These are phyloP conservation scores for Akanthomyces dipterigenus DNA, from an alignment of 2,329 filamentous ascomycete genomes.

Conservation along the genomic window DNA sequence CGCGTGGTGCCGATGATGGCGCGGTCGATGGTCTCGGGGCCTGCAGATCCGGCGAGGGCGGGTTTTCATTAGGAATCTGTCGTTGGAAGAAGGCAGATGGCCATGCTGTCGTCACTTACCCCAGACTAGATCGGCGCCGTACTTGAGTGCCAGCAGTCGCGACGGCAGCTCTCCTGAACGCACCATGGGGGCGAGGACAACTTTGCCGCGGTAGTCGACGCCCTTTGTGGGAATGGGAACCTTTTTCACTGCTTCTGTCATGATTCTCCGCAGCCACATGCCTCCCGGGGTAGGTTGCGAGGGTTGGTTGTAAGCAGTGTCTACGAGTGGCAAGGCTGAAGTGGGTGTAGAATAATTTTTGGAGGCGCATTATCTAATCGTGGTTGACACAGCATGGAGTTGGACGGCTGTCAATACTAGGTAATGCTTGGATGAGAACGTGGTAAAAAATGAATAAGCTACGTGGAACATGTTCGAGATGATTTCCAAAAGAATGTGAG, in stretches of 20 bases:
- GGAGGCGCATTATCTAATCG: constrained; percentile 9
- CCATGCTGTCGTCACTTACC: constrained; percentile 43
- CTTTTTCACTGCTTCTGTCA: constrained; percentile 53
- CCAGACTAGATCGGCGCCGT: constrained; percentile 96
- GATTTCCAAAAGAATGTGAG: too few species aligned
- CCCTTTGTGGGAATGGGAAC: constrained; percentile 82
- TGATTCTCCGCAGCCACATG: constrained; percentile 42
- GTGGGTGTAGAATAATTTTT: constrained; percentile 5
- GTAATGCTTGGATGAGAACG: too few species aligned
- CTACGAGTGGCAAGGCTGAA: constrained; percentile 1
- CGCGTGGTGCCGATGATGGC: constrained; percentile 83
- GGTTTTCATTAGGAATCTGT: neutral
- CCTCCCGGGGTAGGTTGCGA: constrained; percentile 10
- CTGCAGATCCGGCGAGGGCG: constrained; percentile 30
- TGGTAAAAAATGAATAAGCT: too few species aligned
- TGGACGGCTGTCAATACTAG: too few species aligned
- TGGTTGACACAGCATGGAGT: too few species aligned
- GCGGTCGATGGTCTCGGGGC: constrained; percentile 89
- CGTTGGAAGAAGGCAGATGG: neutral
- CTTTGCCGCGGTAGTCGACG: constrained; percentile 87
- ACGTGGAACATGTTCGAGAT: too few species aligned
- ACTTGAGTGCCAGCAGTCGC: constrained; percentile 80
- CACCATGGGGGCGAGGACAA: constrained; percentile 97
- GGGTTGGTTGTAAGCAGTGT: neutral
- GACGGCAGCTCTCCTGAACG: constrained; percentile 93